These are phyloP conservation scores for Dictyophora rubrovolvata DNA, from an alignment of 768 basidiomycete genomes.

Conservation along the genomic window DNA sequence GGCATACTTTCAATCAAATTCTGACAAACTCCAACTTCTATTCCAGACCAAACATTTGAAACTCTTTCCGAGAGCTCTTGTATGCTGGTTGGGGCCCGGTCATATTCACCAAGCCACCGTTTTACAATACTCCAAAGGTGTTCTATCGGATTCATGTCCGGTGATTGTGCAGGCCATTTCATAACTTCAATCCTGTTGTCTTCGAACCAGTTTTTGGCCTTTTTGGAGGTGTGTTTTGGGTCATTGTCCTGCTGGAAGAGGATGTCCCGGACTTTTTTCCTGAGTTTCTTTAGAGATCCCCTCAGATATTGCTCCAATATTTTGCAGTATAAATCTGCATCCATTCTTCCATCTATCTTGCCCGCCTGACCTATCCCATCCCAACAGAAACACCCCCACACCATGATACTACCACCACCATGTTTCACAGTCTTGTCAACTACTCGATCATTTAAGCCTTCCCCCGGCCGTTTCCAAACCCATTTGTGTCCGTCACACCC, in stretches of 20 bases:
- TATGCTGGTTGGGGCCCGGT: conserved; percentile 2
- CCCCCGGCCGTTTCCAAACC: no score
- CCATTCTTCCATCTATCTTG: no score
- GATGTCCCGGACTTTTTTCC: background rate
- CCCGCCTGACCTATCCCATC: no score
- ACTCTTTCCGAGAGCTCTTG: conserved; percentile 19
- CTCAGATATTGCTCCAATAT: no score
- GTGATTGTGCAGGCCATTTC: conserved; percentile 18
- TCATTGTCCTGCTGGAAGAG: background rate
- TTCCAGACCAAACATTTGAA: conserved; percentile 18
- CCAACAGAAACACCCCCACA: no score
- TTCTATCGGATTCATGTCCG: conserved; percentile 23
- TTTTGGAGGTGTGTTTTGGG: background rate
- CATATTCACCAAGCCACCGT: conserved; percentile 1
- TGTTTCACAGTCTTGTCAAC: no score
- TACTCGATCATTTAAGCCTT: no score
- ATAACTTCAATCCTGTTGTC: conserved; percentile 11
- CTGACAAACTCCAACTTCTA: conserved; percentile 11
- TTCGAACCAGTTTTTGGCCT: conserved; percentile 13
- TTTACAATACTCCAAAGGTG: conserved; percentile 20
- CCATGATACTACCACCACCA: no score
- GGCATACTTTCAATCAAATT: conserved; percentile 15
- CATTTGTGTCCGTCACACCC: no score
- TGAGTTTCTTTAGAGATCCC: no score
- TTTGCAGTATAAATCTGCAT: no score